These are phyloP conservation scores for Verticillium nubilum DNA, from an alignment of 2,329 filamentous ascomycete genomes.

Conservation along the genomic window DNA sequence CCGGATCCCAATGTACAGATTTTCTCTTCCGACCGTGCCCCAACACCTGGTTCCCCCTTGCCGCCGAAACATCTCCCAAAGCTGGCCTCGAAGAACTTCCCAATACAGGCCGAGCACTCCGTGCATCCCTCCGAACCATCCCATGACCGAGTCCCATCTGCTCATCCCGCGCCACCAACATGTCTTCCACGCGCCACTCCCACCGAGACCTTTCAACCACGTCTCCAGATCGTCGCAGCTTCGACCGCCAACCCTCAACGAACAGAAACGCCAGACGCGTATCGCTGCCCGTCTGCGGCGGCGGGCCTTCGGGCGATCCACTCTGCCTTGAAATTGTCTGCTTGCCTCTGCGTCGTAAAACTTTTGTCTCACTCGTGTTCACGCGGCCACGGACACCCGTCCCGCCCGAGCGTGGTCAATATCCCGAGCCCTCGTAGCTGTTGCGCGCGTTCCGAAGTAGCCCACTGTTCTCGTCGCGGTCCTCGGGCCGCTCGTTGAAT, in stretches of 20 bases:
- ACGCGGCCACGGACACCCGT: constrained; percentile 7
- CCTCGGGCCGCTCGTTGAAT: constrained; percentile 13
- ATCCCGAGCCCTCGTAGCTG: constrained; percentile 7
- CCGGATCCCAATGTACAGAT: constrained; percentile 1
- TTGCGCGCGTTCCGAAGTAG: constrained; percentile 17
- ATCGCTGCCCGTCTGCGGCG: neutral
- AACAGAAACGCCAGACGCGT: constrained; percentile 29
- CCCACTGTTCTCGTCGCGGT: constrained; percentile 21
- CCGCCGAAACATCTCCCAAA: neutral
- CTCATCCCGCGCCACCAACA: neutral
- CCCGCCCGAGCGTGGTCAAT: constrained; percentile 34
- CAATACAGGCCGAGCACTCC: neutral
- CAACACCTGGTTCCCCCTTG: neutral
- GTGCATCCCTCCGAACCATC: neutral
- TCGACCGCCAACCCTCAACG: constrained; percentile 30
- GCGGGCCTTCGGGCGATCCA: constrained; percentile 5
- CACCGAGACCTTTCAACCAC: constrained; percentile 25
- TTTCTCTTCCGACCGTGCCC: neutral
- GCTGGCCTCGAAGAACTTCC: neutral
- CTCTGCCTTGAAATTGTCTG: constrained; percentile 4
- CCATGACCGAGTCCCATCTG: neutral
- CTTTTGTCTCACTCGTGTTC: neutral
- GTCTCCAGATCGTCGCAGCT: constrained; percentile 23
- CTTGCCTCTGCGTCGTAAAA: neutral
- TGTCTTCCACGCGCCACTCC: constrained; percentile 21